Evolutionary conservation across 768 basidiomycete genomes (phyloP), one percentile per base, ranked within the genome.

Genomic region (Tricholoma saponaceum): DNA sequence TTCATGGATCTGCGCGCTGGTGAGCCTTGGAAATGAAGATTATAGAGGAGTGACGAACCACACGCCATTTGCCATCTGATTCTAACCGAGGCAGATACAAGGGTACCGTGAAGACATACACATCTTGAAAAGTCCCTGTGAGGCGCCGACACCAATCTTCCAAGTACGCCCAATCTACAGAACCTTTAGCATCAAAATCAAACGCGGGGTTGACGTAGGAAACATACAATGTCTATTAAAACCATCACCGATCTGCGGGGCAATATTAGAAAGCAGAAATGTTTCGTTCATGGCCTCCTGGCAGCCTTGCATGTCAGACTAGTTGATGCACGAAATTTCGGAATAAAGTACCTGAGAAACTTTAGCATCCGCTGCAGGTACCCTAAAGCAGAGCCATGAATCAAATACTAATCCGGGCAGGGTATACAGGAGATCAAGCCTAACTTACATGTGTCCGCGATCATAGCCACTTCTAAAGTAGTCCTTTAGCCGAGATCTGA

Each of bases 21-120:
- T 49, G 49, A 53, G 46, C 6, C 53, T 18, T 7, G 5, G 39
- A 54, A 13, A 32, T 33, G 43, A 51, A 20, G 23, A 51, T 1
- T 10, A 18, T 0, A 54, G 56, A 33, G 33, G 52, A 54, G 28
- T 41, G 2, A 83, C 92, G 72, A 66, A 97, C 95, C 63, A 98
- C 90, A 56, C 92, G 85, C 89, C 90, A 98, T 74, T 96, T 98
- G 9, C 95, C 95, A 66, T 98, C 96, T 3, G 84, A 65, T 4
- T 92, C 89, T 51, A 83, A 81, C 51, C 82, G 85, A 0, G 97
- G 97, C 2, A 98, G 83, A 74, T 98, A 99, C n/a, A 99, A 77
- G 0, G 97, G 97, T 16, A 99, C 81, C 3, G 97, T 99, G 75
- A 99, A 99, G 49, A 98, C 87, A 72, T 95, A 99, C 51, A 99